Evolutionary conservation across 169 alveolate genomes (phyloP).

Genomic region (Plasmodium reichenowi): DNA sequence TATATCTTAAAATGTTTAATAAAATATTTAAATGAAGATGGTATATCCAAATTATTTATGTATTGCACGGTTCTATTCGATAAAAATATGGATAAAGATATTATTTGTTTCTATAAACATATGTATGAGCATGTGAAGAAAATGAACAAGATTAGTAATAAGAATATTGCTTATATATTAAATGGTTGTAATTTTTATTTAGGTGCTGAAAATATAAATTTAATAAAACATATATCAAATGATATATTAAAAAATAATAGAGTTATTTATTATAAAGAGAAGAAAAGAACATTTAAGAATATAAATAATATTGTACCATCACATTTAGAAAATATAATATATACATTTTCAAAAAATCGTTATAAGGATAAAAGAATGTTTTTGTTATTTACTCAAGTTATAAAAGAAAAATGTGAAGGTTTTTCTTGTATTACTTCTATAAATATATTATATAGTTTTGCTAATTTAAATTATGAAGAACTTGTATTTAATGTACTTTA

Average conservation of each 20-base stretch:
- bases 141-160: conserved; percentile 64
- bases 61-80: conserved; percentile 19
- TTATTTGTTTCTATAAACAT: conserved; percentile 29
- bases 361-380: conserved; percentile 35
- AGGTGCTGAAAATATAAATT: conserved; percentile 33
- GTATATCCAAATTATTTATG: conserved; percentile 36
- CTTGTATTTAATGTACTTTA: conserved; percentile 55
- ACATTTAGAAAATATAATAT: conserved; percentile 73
- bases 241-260: conserved; percentile 27
- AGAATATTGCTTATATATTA: conserved; percentile 66
- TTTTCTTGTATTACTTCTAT: conserved; percentile 64
- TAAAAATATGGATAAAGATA: conserved; percentile 12
- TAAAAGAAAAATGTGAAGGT: conserved; percentile 69
- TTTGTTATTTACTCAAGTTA: conserved; percentile 48
- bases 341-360: conserved; percentile 62
- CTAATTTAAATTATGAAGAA: conserved; percentile 51
- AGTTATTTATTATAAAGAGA: neutral
- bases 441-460: conserved; percentile 63
- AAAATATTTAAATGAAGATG: conserved; percentile 74
- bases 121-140: conserved; percentile 45
- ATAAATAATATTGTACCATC: conserved; percentile 70
- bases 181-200: conserved; percentile 58
- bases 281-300: neutral
- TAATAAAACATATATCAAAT: conserved; percentile 29
- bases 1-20: conserved; percentile 36